Evolutionary conservation across 768 basidiomycete genomes (phyloP), one percentile per base, ranked within the genome.

Genomic region (Tricholoma bakamatsutake): DNA sequence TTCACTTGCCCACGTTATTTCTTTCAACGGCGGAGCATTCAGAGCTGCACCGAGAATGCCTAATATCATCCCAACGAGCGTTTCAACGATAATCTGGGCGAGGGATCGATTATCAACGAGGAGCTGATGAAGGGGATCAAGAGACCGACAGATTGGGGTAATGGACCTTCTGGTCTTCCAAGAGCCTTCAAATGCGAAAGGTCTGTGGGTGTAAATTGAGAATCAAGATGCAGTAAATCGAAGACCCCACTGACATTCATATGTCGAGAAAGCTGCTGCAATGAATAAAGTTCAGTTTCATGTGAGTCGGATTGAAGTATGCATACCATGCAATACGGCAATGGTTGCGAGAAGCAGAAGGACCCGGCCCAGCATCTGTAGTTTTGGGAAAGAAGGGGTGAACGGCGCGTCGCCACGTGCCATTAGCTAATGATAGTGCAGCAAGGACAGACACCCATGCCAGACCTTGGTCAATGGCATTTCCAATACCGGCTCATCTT

Each of bases 1-100:
- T 71, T 95, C 91, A 62, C 88, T 90, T 15, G 89, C 81, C 92
- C 90, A 94, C 33, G 87, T 87, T 57, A 93, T 89, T 63, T 92
- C 88, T 61, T 86, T 90, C 33, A 93, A 70, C 31, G 76, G 67
- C 1, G 89, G 81, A 6, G 86, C 78, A 60, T 80, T 85, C 57
- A 89, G 62, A n/a, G 83, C 81, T 31, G 88, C 87, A 6, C 90
- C 91, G 3, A 91, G 56, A 17, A 82, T 84, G 18, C 90, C 89
- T 9, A 87, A 57, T n/a, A 84, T 61, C 17, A 92, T 74, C 1
- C 83, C 80, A 52, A 83, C 43, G 21, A 90, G 62, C 10, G 84
- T 80, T 68, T 93, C 88, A 33, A 85, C 52, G 17, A 87, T 69
- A 52, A 87, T 83, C 90, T 94, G 64, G 21, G 34, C 52, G 24